Conservation (phyloP, 2,329 filamentous ascomycete genomes). For the Dactylellina leptospora region DNA sequence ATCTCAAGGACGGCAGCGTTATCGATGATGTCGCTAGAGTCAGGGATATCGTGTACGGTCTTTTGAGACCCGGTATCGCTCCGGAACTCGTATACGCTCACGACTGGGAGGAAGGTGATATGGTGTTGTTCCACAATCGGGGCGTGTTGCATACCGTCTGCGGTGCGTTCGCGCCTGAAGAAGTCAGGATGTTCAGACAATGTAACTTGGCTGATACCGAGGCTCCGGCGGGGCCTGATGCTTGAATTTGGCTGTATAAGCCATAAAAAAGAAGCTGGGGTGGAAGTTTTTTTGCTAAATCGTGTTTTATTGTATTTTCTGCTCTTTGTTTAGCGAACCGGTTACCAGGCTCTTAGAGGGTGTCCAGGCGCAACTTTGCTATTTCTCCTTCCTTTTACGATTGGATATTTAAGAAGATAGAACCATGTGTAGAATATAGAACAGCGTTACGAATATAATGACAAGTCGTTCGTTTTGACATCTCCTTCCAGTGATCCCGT, state of each 20-base stretch:
- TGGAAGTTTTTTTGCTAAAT: conserved; percentile 1
- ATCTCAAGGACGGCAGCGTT: conserved; percentile 72
- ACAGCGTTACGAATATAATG: conserved; percentile 24
- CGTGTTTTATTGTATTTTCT: neutral
- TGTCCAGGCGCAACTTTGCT: conserved; percentile 45
- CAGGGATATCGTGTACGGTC: conserved; percentile 73
- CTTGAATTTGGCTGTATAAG: conserved; percentile 1
- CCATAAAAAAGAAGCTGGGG: neutral
- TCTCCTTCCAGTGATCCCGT: neutral
- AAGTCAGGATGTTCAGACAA: conserved; percentile 78
- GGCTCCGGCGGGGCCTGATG: conserved; percentile 65
- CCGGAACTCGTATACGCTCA: conserved; percentile 75
- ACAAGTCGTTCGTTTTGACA: conserved; percentile 14
- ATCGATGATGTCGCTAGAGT: conserved; percentile 74
- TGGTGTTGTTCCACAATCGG: conserved; percentile 81
- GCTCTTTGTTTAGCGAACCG: conserved; percentile 41
- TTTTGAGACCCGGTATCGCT: conserved; percentile 77
- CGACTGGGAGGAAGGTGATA: conserved; percentile 79
- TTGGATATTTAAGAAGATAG: neutral
- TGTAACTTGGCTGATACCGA: conserved; percentile 78
- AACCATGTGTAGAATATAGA: conserved; percentile 9
- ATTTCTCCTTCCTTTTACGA: conserved; percentile 10
- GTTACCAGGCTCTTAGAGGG: conserved; percentile 54
- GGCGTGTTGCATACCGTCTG: conserved; percentile 79
- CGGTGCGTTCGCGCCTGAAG: conserved; percentile 76